Percentiles rank a stretch among this genome's conserved stretches.
phyloP scores from a whole-genome alignment of 306 rosid species.

The Acacia confusa region DNA sequence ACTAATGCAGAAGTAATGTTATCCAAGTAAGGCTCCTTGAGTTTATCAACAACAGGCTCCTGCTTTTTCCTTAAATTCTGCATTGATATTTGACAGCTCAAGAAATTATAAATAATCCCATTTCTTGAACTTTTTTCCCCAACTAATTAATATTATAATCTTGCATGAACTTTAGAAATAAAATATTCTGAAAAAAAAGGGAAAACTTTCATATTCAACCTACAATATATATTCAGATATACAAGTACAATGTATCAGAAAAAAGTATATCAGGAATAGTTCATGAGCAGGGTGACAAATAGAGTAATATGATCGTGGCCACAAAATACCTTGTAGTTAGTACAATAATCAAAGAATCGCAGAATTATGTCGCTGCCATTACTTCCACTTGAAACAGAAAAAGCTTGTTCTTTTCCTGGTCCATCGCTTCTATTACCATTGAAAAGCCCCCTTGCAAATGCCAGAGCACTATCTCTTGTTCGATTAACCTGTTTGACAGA shows the following conservation, averaged over 20 bases:
- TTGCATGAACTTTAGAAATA: conserved; percentile 4
- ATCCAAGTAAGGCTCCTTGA: conserved; percentile 70
- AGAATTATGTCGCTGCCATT: conserved; percentile 77
- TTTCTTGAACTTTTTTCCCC: not conserved
- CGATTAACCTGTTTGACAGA: conserved; percentile 65
- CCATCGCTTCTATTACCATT: conserved; percentile 80
- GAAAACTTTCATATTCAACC: conserved; percentile 21
- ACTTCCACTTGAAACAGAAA: conserved; percentile 80
- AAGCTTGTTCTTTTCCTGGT: conserved; percentile 68
- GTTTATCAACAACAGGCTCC: conserved; percentile 76
- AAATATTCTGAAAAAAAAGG: not conserved
- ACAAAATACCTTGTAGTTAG: conserved; percentile 71
- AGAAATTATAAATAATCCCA: conserved; percentile 8
- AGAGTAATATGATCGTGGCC: not conserved
- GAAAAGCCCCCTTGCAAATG: conserved; percentile 92
- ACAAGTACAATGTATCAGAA: not conserved
- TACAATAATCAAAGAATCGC: conserved; percentile 76
- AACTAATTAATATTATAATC: not conserved
- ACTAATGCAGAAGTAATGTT: conserved; percentile 61
- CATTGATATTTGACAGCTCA: conserved; percentile 36
- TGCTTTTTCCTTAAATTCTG: conserved; percentile 66
- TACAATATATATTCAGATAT: not conserved
- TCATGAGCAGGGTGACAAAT: not conserved
- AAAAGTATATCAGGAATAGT: not conserved
- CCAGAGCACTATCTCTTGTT: conserved; percentile 96